Evolutionary conservation across 306 rosid species (phyloP).

Genomic region (Casuarina glauca): DNA sequence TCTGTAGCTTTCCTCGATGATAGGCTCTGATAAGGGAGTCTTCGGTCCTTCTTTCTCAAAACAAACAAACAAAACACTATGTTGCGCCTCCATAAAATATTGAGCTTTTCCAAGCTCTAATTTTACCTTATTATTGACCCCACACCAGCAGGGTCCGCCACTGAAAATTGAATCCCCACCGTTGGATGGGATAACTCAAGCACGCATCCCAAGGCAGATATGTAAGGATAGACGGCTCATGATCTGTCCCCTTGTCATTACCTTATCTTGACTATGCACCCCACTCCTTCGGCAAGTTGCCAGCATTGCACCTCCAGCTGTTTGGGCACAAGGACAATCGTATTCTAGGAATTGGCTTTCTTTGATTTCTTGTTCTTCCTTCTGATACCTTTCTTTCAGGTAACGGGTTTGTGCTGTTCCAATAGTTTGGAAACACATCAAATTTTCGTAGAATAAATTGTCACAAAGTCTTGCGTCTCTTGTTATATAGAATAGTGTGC

Average conservation of each 20-base stretch:
- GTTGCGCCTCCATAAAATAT: neutral
- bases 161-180: neutral
- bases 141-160: neutral
- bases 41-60: conserved; percentile 53
- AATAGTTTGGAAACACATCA: no score
- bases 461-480: no score
- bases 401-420: no score
- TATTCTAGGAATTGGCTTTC: neutral
- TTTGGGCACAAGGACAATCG: no score
- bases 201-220: neutral
- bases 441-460: no score
- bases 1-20: conserved; percentile 17
- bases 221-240: neutral
- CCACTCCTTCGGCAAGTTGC: neutral
- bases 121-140: neutral
- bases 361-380: neutral
- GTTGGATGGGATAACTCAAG: neutral
- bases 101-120: neutral
- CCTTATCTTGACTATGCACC: neutral
- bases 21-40: conserved; percentile 58
- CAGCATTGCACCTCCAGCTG: neutral
- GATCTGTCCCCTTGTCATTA: neutral
- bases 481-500: no score
- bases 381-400: no score
- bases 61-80: conserved; percentile 42